phyloP scores from a whole-genome alignment of 1,284 basidiomycete genomes.

The Somion occarium region DNA sequence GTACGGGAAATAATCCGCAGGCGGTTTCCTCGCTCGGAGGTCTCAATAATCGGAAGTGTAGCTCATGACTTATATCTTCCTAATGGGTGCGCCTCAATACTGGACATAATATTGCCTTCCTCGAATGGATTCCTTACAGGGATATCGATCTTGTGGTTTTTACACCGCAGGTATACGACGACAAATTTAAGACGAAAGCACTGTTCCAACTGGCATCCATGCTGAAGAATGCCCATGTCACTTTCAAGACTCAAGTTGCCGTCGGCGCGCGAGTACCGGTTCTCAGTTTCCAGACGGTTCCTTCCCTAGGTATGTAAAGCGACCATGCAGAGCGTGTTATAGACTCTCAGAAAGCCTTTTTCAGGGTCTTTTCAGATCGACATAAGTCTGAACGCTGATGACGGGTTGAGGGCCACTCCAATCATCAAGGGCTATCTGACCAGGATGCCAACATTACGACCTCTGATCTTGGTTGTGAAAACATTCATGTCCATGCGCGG shows the following conservation, averaged over 20 bases:
- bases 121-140: constrained; percentile 13
- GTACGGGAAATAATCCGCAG: constrained; percentile 19
- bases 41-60: constrained; percentile 28
- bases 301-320: constrained; percentile 29
- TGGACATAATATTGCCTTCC: not conserved
- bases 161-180: constrained; percentile 16
- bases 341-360: not conserved
- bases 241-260: constrained; percentile 43
- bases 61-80: constrained; percentile 26
- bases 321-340: not conserved
- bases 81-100: constrained; percentile 18
- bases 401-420: constrained; percentile 57
- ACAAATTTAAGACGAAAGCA: constrained; percentile 17
- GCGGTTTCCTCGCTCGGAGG: constrained; percentile 17
- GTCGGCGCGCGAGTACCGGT: constrained; percentile 53
- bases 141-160: constrained; percentile 33
- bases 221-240: constrained; percentile 25
- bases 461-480: constrained; percentile 69
- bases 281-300: constrained; percentile 49
- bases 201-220: constrained; percentile 25
- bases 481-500: constrained; percentile 58
- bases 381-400: constrained; percentile 62
- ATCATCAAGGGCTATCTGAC: constrained; percentile 56
- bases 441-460: constrained; percentile 58
- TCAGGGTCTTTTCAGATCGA: constrained; percentile 60